Conservation (phyloP, 495 filamentous ascomycete species). For the Xylaria intraflava region DNA sequence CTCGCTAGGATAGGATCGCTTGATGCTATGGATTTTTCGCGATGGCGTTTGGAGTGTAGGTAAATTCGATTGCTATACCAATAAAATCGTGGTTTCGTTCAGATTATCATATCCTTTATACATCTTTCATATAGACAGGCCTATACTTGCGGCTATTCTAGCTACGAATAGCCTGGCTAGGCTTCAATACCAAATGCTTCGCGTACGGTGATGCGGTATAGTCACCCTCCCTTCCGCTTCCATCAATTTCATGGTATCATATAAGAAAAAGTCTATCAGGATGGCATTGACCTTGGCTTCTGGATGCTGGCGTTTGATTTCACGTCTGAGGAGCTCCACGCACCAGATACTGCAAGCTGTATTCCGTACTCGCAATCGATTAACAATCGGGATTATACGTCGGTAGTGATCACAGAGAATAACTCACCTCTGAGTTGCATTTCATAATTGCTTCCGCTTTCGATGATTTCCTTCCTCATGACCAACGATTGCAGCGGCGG, state of each 20-base stretch:
- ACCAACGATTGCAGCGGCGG: slow-evolving; percentile 70
- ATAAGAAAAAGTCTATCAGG: slow-evolving; percentile 92
- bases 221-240: slow-evolving; percentile 54
- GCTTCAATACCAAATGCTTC: slow-evolving; percentile 88
- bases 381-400: neutral
- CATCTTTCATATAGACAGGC: neutral
- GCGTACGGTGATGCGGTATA: slow-evolving; percentile 86
- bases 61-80: slow-evolving; percentile 10
- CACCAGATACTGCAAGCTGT: slow-evolving; percentile 82
- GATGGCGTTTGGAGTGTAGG: slow-evolving; percentile 21
- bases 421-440: slow-evolving; percentile 72
- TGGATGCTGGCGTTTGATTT: slow-evolving; percentile 69
- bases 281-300: slow-evolving; percentile 75
- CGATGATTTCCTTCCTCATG: slow-evolving; percentile 51
- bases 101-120: neutral
- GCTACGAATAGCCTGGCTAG: neutral
- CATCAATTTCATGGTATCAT: slow-evolving; percentile 83
- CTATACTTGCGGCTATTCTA: neutral
- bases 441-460: slow-evolving; percentile 73
- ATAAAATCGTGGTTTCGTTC: neutral
- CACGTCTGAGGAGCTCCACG: slow-evolving; percentile 79
- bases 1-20: neutral
- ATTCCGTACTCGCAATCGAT: slow-evolving; percentile 19
- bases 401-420: slow-evolving; percentile 7
- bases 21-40: slow-evolving; percentile 9